Evolutionary conservation across 768 basidiomycete species (phyloP).

Genomic region (Mycena galopus): DNA sequence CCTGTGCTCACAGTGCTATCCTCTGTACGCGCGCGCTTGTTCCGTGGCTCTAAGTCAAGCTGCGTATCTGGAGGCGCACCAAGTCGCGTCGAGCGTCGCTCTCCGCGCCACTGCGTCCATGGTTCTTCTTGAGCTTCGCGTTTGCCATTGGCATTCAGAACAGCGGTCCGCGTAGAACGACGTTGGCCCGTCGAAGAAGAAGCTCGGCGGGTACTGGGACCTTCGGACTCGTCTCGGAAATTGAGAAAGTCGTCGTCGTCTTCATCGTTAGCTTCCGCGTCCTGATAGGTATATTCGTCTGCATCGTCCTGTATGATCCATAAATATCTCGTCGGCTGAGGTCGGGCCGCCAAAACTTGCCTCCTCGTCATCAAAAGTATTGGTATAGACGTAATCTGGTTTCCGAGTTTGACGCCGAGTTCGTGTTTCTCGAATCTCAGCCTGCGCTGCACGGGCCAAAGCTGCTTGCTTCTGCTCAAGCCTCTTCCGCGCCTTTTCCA

Average conservation of each 20-base stretch:
- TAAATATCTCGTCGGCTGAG: conserved; percentile 47
- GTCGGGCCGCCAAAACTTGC: conserved; percentile 53
- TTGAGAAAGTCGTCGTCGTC: conserved; percentile 67
- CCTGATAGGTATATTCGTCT: conserved; percentile 76
- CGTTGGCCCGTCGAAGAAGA: conserved; percentile 54
- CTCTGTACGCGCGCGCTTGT: conserved; percentile 83
- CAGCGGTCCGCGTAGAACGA: conserved; percentile 66
- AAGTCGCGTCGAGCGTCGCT: conserved; percentile 78
- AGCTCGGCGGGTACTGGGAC: conserved; percentile 52
- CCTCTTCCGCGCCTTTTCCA: conserved; percentile 77
- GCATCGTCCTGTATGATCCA: conserved; percentile 63
- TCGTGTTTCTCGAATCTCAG: conserved; percentile 83
- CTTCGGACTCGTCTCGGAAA: conserved; percentile 58
- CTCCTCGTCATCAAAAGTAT: conserved; percentile 74
- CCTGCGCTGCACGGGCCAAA: conserved; percentile 65
- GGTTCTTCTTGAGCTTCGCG: conserved; percentile 66
- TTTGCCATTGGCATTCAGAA: conserved; percentile 66
- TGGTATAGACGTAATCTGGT: conserved; percentile 86
- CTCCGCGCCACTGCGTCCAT: conserved; percentile 76
- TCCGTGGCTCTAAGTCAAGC: conserved; percentile 62
- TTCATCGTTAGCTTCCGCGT: conserved; percentile 77
- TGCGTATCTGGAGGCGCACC: conserved; percentile 67
- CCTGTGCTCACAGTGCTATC: conserved; percentile 75
- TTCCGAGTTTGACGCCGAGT: conserved; percentile 79
- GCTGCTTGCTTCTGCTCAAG: conserved; percentile 75